Evolutionary conservation across 345 rosid genomes (phyloP).

Genomic region (Clarkia xantiana): DNA sequence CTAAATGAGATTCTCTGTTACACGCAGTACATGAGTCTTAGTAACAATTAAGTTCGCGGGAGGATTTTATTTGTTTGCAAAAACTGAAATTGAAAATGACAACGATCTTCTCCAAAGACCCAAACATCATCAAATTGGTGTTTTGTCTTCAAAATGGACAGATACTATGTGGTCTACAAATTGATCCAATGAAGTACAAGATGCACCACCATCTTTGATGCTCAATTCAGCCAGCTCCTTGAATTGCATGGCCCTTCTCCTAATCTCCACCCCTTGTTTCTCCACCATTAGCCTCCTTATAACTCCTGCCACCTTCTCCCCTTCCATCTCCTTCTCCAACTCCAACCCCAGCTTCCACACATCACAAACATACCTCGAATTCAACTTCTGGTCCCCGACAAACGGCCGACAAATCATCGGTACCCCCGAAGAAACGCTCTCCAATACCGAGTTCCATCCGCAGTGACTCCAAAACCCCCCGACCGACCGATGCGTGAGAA

Average conservation of each 20-base stretch:
- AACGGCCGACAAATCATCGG: constrained; percentile 65
- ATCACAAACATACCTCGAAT: constrained; percentile 31
- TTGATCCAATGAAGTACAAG: too few species aligned
- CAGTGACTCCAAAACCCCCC: constrained; percentile 57
- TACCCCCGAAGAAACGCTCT: constrained; percentile 49
- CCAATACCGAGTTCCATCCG: constrained; percentile 66
- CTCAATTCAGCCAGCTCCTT: constrained; percentile 13
- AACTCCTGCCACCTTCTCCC: constrained; percentile 21
- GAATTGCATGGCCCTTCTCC: constrained; percentile 15
- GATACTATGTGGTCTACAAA: too few species aligned
- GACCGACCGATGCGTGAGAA: constrained; percentile 34
- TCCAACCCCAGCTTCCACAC: constrained; percentile 46
- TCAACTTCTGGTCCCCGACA: constrained; percentile 46
- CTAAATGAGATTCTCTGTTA: too few species aligned
- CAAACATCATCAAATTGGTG: too few species aligned
- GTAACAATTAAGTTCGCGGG: too few species aligned
- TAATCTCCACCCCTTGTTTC: constrained; percentile 22
- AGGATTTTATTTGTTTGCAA: too few species aligned
- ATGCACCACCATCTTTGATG: too few species aligned
- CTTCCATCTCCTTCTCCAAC: constrained; percentile 23
- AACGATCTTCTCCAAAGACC: too few species aligned
- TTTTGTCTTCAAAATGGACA: too few species aligned
- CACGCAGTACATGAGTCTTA: too few species aligned
- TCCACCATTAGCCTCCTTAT: constrained; percentile 21
- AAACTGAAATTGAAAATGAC: too few species aligned